phyloP scores from a whole-genome alignment of 2,329 filamentous ascomycete species.

The Fusarium xyrophilum region DNA sequence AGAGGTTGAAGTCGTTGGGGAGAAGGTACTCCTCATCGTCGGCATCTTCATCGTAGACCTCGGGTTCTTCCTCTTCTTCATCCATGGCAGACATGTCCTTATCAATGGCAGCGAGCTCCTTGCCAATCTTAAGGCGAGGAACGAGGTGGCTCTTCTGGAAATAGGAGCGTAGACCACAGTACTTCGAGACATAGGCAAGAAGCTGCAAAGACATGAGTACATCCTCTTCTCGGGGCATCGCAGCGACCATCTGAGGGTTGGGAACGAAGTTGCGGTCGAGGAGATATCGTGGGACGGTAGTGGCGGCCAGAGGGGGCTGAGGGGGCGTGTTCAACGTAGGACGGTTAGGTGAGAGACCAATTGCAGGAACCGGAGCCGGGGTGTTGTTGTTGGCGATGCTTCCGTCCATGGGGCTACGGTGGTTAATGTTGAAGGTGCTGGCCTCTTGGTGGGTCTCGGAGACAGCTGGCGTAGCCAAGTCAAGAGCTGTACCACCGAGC shows the following conservation, averaged over 20 bases:
- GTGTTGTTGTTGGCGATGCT: slow-evolving; percentile 79
- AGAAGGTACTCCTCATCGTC: slow-evolving; percentile 87
- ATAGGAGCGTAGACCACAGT: slow-evolving; percentile 93
- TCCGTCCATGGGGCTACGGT: slow-evolving; percentile 82
- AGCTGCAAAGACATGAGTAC: slow-evolving; percentile 98
- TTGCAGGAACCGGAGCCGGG: slow-evolving; percentile 68
- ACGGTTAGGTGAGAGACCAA: slow-evolving; percentile 77
- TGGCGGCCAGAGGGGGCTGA: slow-evolving; percentile 73
- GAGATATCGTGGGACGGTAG: slow-evolving; percentile 79
- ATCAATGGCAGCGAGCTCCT: slow-evolving; percentile 82
- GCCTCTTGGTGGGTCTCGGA: slow-evolving; percentile 82
- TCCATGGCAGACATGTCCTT: slow-evolving; percentile 21
- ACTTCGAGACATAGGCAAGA: slow-evolving; percentile 97
- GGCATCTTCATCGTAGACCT: slow-evolving; percentile 59
- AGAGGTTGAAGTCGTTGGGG: slow-evolving; percentile 97
- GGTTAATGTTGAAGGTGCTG: slow-evolving; percentile 93
- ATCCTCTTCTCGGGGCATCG: slow-evolving; percentile 96
- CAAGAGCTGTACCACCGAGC: slow-evolving; percentile 76
- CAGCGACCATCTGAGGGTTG: slow-evolving; percentile 77
- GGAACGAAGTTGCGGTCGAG: slow-evolving; percentile 75
- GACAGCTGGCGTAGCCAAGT: slow-evolving; percentile 77
- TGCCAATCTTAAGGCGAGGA: slow-evolving; percentile 86
- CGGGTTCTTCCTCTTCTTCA: slow-evolving; percentile 56
- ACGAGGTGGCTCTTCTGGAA: slow-evolving; percentile 96
- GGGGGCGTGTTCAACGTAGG: slow-evolving; percentile 74